A percentile compares a stretch with the other conserved stretches of the same genome.
Conservation (phyloP, 495 filamentous ascomycete genomes). For the Penicillium turbatum region DNA sequence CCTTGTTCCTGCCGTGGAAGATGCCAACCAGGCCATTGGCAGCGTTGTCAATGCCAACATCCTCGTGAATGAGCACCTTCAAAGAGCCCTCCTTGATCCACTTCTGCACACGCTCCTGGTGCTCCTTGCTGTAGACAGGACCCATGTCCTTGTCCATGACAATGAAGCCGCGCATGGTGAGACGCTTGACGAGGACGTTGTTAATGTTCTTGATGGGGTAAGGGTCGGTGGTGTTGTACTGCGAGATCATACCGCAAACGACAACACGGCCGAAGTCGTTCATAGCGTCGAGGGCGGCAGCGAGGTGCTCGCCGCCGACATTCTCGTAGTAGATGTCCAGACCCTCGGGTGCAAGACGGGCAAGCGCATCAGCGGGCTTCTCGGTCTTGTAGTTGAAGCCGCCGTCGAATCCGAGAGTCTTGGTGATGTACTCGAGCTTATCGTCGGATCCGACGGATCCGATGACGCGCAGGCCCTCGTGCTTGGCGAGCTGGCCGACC, state of each 20-base stretch:
- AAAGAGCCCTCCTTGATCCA: slow-evolving; percentile 83
- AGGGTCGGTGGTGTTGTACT: slow-evolving; percentile 62
- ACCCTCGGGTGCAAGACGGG: slow-evolving; percentile 72
- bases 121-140: slow-evolving; percentile 65
- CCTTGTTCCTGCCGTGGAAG: slow-evolving; percentile 83
- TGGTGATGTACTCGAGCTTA: slow-evolving; percentile 63
- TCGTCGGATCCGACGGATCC: slow-evolving; percentile 67
- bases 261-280: slow-evolving; percentile 69
- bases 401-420: slow-evolving; percentile 63
- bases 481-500: slow-evolving; percentile 82
- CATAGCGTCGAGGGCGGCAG: slow-evolving; percentile 66
- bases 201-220: slow-evolving; percentile 68
- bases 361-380: slow-evolving; percentile 63
- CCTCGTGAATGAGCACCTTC: slow-evolving; percentile 65
- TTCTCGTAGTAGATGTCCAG: slow-evolving; percentile 97
- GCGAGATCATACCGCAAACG: slow-evolving; percentile 66
- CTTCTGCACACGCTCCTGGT: slow-evolving; percentile 74
- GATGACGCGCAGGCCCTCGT: slow-evolving; percentile 80
- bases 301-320: slow-evolving; percentile 84
- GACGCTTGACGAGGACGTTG: slow-evolving; percentile 50
- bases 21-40: slow-evolving; percentile 81
- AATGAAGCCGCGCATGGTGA: slow-evolving; percentile 75
- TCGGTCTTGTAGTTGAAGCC: slow-evolving; percentile 79
- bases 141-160: slow-evolving; percentile 63
- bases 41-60: slow-evolving; percentile 78